phyloP scores from a whole-genome alignment of 108 stramenopile species.

The Nitzschia palea region DNA sequence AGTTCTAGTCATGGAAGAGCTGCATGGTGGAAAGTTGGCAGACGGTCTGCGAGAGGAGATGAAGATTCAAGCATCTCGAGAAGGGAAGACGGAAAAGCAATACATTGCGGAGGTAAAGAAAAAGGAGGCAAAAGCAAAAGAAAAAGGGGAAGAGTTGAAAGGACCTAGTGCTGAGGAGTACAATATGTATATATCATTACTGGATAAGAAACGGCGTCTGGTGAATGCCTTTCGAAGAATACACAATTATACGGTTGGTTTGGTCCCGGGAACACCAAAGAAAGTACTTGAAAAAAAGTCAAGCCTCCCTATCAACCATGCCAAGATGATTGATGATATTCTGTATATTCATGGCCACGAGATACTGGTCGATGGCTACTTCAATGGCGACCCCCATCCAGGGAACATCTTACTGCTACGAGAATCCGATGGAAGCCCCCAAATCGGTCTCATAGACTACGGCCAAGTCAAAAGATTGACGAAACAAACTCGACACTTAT shows the following conservation, averaged over 20 bases:
- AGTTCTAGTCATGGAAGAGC: constrained; percentile 84
- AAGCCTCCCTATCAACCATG: constrained; percentile 77
- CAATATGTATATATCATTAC: constrained; percentile 51
- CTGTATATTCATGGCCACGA: constrained; percentile 75
- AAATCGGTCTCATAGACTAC: constrained; percentile 84
- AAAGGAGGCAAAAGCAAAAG: constrained; percentile 41
- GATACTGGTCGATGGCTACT: constrained; percentile 68
- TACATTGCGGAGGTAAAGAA: constrained; percentile 38
- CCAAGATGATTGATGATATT: constrained; percentile 80
- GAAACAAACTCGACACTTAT: constrained; percentile 61
- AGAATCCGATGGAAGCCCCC: constrained; percentile 59
- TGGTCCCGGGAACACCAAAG: constrained; percentile 46
- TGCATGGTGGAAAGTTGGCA: constrained; percentile 74
- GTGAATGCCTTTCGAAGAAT: constrained; percentile 45
- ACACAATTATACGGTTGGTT: constrained; percentile 61
- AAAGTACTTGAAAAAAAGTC: constrained; percentile 46
- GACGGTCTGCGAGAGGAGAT: constrained; percentile 64
- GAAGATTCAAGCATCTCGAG: constrained; percentile 43
- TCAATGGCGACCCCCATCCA: constrained; percentile 79
- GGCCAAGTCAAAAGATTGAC: constrained; percentile 78
- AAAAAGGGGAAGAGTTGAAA: constrained; percentile 45
- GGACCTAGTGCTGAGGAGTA: constrained; percentile 64
- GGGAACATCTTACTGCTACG: constrained; percentile 71
- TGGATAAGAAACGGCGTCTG: constrained; percentile 51
- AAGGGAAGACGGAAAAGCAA: constrained; percentile 47